A percentile compares a stretch with the other conserved stretches of the same genome.
Conservation (phyloP, 805 yeast genomes). For the Tetrapisispora pingtungensis region DNA sequence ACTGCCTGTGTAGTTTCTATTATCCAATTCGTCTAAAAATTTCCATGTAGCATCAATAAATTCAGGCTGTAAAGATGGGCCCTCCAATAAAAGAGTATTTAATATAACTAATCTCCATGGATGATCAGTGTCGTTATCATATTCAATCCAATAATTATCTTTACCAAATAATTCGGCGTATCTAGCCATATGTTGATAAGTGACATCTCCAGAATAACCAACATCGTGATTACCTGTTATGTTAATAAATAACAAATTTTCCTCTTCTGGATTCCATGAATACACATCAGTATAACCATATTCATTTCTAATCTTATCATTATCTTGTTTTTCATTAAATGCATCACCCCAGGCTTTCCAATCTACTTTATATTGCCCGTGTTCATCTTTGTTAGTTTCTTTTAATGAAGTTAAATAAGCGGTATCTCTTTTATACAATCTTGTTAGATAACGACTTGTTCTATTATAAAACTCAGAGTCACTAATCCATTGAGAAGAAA, state of each 20-base stretch:
- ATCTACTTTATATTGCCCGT: slow-evolving; percentile 19
- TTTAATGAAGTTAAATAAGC: slow-evolving; percentile 43
- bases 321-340: slow-evolving; percentile 10
- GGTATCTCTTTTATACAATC: slow-evolving; percentile 56
- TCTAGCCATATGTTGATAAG: slow-evolving; percentile 81
- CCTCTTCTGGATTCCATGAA: slow-evolving; percentile 48
- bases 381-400: slow-evolving; percentile 21
- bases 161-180: slow-evolving; percentile 68
- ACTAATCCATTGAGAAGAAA: slow-evolving; percentile 90
- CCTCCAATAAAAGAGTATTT: slow-evolving; percentile 76
- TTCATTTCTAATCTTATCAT: slow-evolving; percentile 21
- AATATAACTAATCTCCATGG: slow-evolving; percentile 82
- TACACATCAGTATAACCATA: slow-evolving; percentile 52
- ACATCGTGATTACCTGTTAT: slow-evolving; percentile 93
- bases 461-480: slow-evolving; percentile 83
- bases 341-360: slow-evolving; percentile 24
- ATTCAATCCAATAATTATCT: slow-evolving; percentile 73
- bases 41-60: slow-evolving; percentile 60
- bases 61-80: slow-evolving; percentile 75
- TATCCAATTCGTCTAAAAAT: slow-evolving; percentile 53
- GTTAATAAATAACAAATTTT: slow-evolving; percentile 65
- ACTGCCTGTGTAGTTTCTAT: slow-evolving; percentile 56
- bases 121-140: slow-evolving; percentile 48
- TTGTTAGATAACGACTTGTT: slow-evolving; percentile 60
- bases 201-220: slow-evolving; percentile 92